Base-by-base conservation (phyloP, 2,329 filamentous ascomycete genomes). In the Trichoderma koningiopsis region DNA sequence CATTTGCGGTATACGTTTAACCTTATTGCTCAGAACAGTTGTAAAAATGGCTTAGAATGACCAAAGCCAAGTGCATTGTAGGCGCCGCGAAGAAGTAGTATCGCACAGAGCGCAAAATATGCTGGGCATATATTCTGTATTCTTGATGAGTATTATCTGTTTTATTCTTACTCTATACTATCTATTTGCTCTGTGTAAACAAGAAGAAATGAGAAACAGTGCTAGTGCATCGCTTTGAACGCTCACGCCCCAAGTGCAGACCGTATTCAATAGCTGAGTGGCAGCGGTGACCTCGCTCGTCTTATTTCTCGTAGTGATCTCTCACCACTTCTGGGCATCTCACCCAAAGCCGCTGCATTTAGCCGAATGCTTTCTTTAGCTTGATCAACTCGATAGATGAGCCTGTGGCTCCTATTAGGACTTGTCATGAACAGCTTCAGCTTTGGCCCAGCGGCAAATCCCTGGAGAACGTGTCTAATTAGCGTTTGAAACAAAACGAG, bases 381-480 rank as follows among this genome's bases (percentile, higher is more conserved):
- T 3, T 56, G 64, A 29, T 67, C 40, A 52, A 67, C 16, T 4
- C 49, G 55, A 52, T 67, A 31, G 7, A 67, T 11, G 24, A 67
- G 40, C 3, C 56, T 47, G 4, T 67, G 64, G 13, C 64, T 67
- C 10, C 64, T 59, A 22, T 67, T 67, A 6, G 64, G 52, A 14
- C 64, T 67, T 43, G 64, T 59, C 64, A 67, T 67, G 16, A 67
- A 67, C 11, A 67, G 55, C 40, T 67, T 67, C 43, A 67, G 27
- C 19, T 49, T 67, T 52, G 64, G 55, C 3, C 64, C 64, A 13
- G 35, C 6, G 14, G 55, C 40, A 14, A 37, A 47, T 22, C 64
- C 64, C 10, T 31, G 22, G 13, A 49, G 40, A 24, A 67, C 64
- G 10, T 58, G 40, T 22, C 52, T 40, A 2, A 67, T 67, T 35